Evolutionary conservation across 257 asterid species (phyloP).

Genomic region (Nemophila menziesii): DNA sequence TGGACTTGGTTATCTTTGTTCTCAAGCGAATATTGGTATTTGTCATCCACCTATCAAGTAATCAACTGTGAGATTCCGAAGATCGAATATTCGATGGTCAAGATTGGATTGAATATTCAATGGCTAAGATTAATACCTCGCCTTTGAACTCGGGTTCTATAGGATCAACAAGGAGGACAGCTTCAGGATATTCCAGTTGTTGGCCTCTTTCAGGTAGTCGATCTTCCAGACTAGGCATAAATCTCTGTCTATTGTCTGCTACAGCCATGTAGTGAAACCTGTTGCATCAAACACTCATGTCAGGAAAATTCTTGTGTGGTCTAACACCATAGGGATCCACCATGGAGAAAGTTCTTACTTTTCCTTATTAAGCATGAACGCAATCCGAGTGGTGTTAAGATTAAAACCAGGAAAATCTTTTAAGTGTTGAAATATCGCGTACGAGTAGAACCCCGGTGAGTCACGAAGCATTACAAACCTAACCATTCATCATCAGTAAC

Average conservation of each 20-base stretch:
- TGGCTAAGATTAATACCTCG: slow-evolving; percentile 16
- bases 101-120: not conserved
- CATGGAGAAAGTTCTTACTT: slow-evolving; percentile 28
- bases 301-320: not conserved
- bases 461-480: slow-evolving; percentile 71
- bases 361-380: slow-evolving; percentile 73
- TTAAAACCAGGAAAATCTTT: slow-evolving; percentile 60
- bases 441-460: slow-evolving; percentile 66
- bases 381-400: slow-evolving; percentile 69
- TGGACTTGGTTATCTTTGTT: slow-evolving; percentile 27
- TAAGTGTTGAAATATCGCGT: slow-evolving; percentile 61
- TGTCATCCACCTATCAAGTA: slow-evolving; percentile 23
- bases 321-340: not conserved
- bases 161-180: slow-evolving; percentile 27
- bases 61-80: not conserved
- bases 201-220: slow-evolving; percentile 23
- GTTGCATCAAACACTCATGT: not conserved
- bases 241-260: slow-evolving; percentile 21
- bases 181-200: slow-evolving; percentile 25
- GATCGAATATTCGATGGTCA: not conserved
- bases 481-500: slow-evolving; percentile 8
- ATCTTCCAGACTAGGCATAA: slow-evolving; percentile 22
- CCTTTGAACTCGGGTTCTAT: slow-evolving; percentile 26
- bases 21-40: slow-evolving; percentile 27
- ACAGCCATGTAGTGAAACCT: slow-evolving; percentile 26